Evolutionary conservation across 768 basidiomycete genomes (phyloP).

Genomic region (Russula sp.): DNA sequence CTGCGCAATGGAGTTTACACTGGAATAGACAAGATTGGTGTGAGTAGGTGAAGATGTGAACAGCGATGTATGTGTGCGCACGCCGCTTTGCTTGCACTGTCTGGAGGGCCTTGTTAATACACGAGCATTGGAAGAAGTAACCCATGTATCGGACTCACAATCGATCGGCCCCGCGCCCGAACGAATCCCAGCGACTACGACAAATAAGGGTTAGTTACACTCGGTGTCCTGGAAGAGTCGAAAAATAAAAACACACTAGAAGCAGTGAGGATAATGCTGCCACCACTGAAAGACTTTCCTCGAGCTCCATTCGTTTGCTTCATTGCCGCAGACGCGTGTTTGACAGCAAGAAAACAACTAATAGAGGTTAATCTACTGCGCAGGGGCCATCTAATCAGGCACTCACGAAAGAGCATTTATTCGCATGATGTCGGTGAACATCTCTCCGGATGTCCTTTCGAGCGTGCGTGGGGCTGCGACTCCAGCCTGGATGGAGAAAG

Average conservation of each 20-base stretch:
- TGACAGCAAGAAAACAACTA: conserved; percentile 88
- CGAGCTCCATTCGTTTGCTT: conserved; percentile 56
- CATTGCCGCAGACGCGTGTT: conserved; percentile 85
- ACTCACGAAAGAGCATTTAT: conserved; percentile 67
- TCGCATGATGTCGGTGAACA: conserved; percentile 73
- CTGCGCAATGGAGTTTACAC: conserved; percentile 86
- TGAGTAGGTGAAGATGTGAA: conserved; percentile 17
- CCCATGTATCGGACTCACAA: conserved; percentile 48
- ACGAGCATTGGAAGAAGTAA: conserved; percentile 17
- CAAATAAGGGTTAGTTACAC: not conserved
- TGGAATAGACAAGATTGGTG: conserved; percentile 35
- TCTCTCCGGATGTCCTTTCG: conserved; percentile 54
- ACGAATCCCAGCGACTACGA: conserved; percentile 72
- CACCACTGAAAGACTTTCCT: conserved; percentile 67
- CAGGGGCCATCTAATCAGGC: not conserved
- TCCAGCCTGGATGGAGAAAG: conserved; percentile 54
- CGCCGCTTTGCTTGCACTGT: conserved; percentile 94
- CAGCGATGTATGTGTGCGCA: conserved; percentile 43
- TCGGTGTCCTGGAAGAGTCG: not conserved
- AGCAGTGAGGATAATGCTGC: conserved; percentile 86
- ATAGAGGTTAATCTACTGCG: not conserved
- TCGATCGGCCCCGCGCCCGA: conserved; percentile 81
- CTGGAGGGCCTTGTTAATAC: conserved; percentile 41
- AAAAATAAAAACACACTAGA: conserved; percentile 51
- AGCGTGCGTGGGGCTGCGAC: conserved; percentile 48